Evolutionary conservation across 2,329 filamentous ascomycete genomes (phyloP).

Genomic region (Botrytis fabae): DNA sequence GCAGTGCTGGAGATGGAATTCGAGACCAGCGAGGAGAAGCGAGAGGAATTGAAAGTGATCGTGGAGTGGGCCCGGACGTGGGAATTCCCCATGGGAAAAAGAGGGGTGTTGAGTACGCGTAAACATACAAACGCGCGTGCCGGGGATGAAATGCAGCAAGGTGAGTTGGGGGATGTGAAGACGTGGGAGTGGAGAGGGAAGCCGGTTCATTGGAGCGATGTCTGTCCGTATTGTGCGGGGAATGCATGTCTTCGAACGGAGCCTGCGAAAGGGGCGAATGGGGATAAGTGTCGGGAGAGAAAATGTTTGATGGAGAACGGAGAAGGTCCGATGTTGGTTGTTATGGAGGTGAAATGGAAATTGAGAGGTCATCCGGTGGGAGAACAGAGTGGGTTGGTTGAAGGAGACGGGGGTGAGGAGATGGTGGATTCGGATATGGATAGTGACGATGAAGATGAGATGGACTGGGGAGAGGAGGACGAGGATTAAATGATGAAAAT

Average conservation of each 20-base stretch:
- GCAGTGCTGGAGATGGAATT: conserved; percentile 34
- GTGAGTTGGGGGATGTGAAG: background rate
- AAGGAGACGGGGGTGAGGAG: background rate
- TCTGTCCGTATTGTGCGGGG: conserved; percentile 1
- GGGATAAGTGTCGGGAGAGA: conserved; percentile 11
- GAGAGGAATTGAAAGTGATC: conserved; percentile 31
- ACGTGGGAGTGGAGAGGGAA: conserved; percentile 4
- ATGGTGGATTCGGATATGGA: background rate
- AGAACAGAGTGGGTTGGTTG: background rate
- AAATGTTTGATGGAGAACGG: background rate
- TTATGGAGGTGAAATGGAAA: conserved; percentile 5
- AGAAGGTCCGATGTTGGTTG: conserved; percentile 15
- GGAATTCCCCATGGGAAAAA: conserved; percentile 30
- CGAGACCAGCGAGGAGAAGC: conserved; percentile 34
- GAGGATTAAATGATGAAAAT: background rate
- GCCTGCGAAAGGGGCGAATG: background rate
- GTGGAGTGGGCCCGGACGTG: conserved; percentile 32
- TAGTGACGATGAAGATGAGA: background rate
- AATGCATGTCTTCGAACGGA: background rate
- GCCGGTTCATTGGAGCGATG: conserved; percentile 1
- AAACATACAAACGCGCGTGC: background rate
- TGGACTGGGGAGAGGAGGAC: background rate
- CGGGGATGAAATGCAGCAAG: no score
- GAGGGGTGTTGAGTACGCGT: conserved; percentile 27
- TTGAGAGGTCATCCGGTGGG: background rate